phyloP scores from a whole-genome alignment of 805 yeast genomes.

The Maudiozyma barnettii region DNA sequence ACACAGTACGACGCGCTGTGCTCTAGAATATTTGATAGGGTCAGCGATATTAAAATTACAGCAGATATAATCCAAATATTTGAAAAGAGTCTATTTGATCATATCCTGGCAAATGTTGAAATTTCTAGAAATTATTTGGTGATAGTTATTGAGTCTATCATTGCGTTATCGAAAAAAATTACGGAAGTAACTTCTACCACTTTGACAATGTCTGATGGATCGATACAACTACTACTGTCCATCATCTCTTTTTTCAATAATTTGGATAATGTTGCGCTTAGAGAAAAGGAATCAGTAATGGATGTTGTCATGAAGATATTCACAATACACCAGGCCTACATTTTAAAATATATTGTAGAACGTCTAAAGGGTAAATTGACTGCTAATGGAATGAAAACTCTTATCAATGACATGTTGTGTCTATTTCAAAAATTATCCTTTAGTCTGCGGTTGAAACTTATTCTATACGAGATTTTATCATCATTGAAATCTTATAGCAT shows the following conservation, averaged over 20 bases:
- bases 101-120: constrained; percentile 7
- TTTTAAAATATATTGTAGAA: constrained; percentile 15
- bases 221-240: constrained; percentile 9
- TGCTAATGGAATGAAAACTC: background rate
- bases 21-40: constrained; percentile 20
- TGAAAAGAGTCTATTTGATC: constrained; percentile 20
- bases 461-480: constrained; percentile 24
- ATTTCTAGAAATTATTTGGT: constrained; percentile 8
- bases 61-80: constrained; percentile 13
- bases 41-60: constrained; percentile 9
- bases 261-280: constrained; percentile 7
- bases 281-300: constrained; percentile 7
- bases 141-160: constrained; percentile 17
- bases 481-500: constrained; percentile 24
- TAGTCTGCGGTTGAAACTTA: constrained; percentile 22
- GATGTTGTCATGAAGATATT: constrained; percentile 21
- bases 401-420: constrained; percentile 13
- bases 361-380: constrained; percentile 6
- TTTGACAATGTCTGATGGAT: background rate
- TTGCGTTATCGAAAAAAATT: constrained; percentile 16
- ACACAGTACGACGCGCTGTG: constrained; percentile 20
- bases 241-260: constrained; percentile 10
- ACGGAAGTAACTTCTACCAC: constrained; percentile 5
- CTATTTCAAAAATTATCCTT: constrained; percentile 22
- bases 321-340: constrained; percentile 22